Evolutionary conservation across 78 protist species (phyloP).

Genomic region (Dictyostelium brefeldianum): DNA sequence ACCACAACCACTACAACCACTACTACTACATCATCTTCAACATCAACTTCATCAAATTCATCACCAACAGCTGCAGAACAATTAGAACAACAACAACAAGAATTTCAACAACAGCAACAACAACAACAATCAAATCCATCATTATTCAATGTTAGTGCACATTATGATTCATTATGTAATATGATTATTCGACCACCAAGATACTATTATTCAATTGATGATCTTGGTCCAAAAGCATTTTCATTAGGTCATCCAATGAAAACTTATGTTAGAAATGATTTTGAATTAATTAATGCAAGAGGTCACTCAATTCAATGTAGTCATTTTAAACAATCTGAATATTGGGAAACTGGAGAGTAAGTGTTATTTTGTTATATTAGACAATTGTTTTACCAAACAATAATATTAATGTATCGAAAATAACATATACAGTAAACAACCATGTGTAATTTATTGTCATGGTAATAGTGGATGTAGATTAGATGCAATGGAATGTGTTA

Average conservation of each 20-base stretch:
- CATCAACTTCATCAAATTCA: background rate
- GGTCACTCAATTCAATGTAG: slow-evolving; percentile 72
- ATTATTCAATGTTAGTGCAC: slow-evolving; percentile 50
- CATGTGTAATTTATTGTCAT: slow-evolving; percentile 87
- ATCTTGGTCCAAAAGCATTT: slow-evolving; percentile 80
- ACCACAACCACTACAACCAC: background rate
- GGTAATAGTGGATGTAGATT: slow-evolving; percentile 88
- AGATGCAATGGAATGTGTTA: slow-evolving; percentile 78
- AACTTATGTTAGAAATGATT: slow-evolving; percentile 73
- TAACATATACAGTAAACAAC: slow-evolving; percentile 47
- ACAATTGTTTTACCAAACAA: background rate
- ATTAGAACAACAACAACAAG: background rate
- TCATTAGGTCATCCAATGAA: slow-evolving; percentile 27
- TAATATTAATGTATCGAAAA: background rate
- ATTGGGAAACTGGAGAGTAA: slow-evolving; percentile 62
- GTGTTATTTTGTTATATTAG: background rate
- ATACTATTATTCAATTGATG: slow-evolving; percentile 33
- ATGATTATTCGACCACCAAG: slow-evolving; percentile 85
- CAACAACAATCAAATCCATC: slow-evolving; percentile 20
- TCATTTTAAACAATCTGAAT: slow-evolving; percentile 74
- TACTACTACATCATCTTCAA: background rate
- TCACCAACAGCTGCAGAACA: background rate
- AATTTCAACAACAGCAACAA: background rate
- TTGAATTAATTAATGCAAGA: slow-evolving; percentile 63
- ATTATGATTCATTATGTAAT: slow-evolving; percentile 66